Base-by-base conservation (phyloP, 75 land plant genomes). In the Ceratopteris richardii region DNA sequence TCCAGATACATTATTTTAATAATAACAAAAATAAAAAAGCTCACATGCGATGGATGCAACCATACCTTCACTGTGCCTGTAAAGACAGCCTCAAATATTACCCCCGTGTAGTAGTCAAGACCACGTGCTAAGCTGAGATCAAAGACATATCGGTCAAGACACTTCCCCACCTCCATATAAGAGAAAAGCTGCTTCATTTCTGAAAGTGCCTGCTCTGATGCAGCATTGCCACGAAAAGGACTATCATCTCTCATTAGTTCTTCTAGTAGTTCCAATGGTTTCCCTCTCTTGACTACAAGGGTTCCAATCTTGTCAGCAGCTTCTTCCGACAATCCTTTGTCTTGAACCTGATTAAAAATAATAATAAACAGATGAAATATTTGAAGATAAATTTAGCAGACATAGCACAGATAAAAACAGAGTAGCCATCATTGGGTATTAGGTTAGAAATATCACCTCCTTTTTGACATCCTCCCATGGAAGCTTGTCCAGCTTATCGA, bases 61-160 rank as follows among this genome's bases (percentile, higher is more conserved):
- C 14, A 58, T 64, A 87, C 93, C 93, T 88, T 90, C 12, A 81
- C 68, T 1, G 72, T 58, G 41, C 96, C 96, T 56, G 78, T 83
- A 56, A 90, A 86, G 58, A 86, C 84, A 56, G 96, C 96, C 66
- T 90, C 96, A 67, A 54, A 90, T 60, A 90, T 90, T 2, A 90
- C 90, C 64, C 96, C 96, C 52, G 96, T 90, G 63, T 90, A 90
- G 65, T 90, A 90, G 66, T 90, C 96, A 23, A 90, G 84, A 28
- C 96, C 96, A 67, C 96, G 77, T n/a, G 96, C 96, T 48, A 90
- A 81, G 71, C 96, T 90, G 56, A 90, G 76, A 65, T 90, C 96
- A 78, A 90, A 90, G 33, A 74, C 73, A 29, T 86, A 71, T 60
- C 75, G 84, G 56, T 76, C 42, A 3, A 86, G 43, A 41, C 82